These are phyloP conservation scores for Monosporozyma yasuniensis DNA, from an alignment of 805 yeast genomes.

Conservation along the genomic window DNA sequence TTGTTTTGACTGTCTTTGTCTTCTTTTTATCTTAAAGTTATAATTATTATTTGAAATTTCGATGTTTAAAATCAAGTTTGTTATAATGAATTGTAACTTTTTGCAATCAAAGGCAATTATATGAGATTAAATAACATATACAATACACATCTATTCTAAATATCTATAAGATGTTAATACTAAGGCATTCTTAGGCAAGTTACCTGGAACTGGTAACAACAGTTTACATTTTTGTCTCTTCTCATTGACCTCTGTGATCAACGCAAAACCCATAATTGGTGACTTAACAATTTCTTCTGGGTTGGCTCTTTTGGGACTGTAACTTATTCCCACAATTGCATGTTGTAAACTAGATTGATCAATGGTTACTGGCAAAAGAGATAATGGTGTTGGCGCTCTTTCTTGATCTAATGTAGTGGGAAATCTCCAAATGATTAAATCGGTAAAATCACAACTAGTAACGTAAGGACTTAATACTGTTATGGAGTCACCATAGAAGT, in stretches of 20 bases:
- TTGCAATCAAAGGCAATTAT: not conserved
- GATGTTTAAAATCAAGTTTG: not conserved
- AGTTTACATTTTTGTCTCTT: conserved; percentile 57
- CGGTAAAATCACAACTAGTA: conserved; percentile 58
- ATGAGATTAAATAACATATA: not conserved
- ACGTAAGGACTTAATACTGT: conserved; percentile 78
- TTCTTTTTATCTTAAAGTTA: not conserved
- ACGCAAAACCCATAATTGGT: conserved; percentile 70
- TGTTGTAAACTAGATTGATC: conserved; percentile 56
- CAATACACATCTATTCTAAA: conserved; percentile 46
- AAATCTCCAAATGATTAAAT: conserved; percentile 47
- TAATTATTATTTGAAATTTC: not conserved
- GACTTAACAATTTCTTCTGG: conserved; percentile 42
- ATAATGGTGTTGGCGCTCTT: conserved; percentile 14
- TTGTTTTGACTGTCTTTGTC: not conserved
- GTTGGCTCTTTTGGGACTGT: conserved; percentile 40
- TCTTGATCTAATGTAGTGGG: conserved; percentile 5
- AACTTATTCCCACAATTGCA: conserved; percentile 58
- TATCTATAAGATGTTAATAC: conserved; percentile 74
- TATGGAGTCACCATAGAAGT: conserved; percentile 72
- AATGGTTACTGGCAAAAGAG: conserved; percentile 35
- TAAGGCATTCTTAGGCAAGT: conserved; percentile 66
- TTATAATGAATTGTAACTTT: not conserved
- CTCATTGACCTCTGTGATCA: conserved; percentile 65
- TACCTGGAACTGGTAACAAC: conserved; percentile 80